phyloP scores from a whole-genome alignment of 2,329 filamentous ascomycete species.

The Colletotrichum trifolii region DNA sequence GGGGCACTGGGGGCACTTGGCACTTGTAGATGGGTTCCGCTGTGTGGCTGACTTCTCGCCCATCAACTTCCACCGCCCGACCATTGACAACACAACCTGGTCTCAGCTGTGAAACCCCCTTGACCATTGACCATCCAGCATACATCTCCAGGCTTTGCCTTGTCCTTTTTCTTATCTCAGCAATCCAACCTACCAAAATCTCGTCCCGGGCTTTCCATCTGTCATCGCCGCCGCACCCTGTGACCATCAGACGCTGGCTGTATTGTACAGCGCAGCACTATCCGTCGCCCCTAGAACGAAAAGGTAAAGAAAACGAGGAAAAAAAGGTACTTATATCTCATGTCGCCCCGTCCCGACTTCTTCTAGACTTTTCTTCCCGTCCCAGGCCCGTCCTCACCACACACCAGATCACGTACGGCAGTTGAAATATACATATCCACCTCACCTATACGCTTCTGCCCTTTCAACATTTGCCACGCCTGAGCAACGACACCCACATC shows the following conservation, averaged over 20 bases:
- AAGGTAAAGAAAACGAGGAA: neutral
- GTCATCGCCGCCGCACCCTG: constrained; percentile 35
- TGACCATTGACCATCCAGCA: constrained; percentile 3
- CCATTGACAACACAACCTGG: constrained; percentile 18
- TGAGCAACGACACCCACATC: constrained; percentile 11
- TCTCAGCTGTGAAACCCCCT: constrained; percentile 28
- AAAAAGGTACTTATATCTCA: constrained; percentile 29
- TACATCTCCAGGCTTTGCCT: constrained; percentile 1
- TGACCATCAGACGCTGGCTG: constrained; percentile 28
- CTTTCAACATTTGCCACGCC: constrained; percentile 7
- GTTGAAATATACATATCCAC: constrained; percentile 25
- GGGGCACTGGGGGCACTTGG: neutral
- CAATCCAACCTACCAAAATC: constrained; percentile 21
- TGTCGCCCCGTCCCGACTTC: constrained; percentile 29
- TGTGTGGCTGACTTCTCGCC: constrained; percentile 17
- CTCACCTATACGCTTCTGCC: neutral
- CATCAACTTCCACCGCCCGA: neutral
- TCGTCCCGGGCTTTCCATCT: constrained; percentile 22
- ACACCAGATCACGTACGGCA: constrained; percentile 1
- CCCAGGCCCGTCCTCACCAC: constrained; percentile 32
- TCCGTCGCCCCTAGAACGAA: constrained; percentile 14
- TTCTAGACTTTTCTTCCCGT: constrained; percentile 28
- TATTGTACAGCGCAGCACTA: constrained; percentile 23
- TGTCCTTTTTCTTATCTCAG: constrained; percentile 33
- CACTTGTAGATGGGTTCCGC: neutral